These are phyloP conservation scores for Ustilago loliicola DNA, from an alignment of 1,284 basidiomycete genomes.

Conservation along the genomic window DNA sequence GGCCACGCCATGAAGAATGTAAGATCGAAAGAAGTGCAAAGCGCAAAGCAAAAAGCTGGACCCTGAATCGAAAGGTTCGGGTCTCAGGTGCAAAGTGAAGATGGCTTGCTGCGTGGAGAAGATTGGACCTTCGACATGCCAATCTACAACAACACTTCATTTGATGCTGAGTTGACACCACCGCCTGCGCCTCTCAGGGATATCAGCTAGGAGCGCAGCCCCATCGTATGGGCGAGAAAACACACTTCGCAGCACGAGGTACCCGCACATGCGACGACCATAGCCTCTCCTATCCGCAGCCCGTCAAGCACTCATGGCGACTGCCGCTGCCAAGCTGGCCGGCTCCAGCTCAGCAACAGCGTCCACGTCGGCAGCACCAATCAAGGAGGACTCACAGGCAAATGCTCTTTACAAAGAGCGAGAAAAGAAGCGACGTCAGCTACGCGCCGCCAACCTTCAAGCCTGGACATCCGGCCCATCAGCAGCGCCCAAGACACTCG, in stretches of 20 bases:
- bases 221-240: neutral
- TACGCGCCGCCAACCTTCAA: constrained; percentile 49
- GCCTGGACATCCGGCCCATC: constrained; percentile 54
- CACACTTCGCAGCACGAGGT: neutral
- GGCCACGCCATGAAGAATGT: neutral
- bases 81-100: neutral
- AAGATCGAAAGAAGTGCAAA: neutral
- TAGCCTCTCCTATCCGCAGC: neutral
- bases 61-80: constrained; percentile 9
- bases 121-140: neutral
- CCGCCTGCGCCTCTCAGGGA: neutral
- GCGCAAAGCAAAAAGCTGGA: neutral
- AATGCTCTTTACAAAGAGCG: constrained; percentile 48
- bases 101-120: neutral
- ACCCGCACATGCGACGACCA: constrained; percentile 10
- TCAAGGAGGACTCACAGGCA: constrained; percentile 41
- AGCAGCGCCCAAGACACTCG: constrained; percentile 40
- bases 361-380: constrained; percentile 11
- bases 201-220: neutral
- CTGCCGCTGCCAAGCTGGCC: constrained; percentile 16
- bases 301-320: constrained; percentile 13
- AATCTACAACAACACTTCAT: neutral
- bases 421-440: constrained; percentile 51
- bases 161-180: neutral
- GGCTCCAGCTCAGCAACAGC: constrained; percentile 14